Evolutionary conservation across 2,329 filamentous ascomycete species (phyloP).

Genomic region (Penicillium italicum): DNA sequence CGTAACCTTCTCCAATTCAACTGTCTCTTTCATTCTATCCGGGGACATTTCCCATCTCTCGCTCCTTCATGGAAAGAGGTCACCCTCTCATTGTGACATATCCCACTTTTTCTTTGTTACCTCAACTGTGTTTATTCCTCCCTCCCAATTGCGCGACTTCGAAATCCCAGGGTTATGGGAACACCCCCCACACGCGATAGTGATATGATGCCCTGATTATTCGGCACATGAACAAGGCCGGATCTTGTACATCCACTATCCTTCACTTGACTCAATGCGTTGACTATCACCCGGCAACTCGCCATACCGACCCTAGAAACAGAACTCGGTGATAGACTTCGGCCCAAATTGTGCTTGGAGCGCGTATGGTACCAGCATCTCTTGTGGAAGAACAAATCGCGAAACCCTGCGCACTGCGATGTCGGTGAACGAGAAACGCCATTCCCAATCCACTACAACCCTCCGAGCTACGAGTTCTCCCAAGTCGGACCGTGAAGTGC

Average conservation of each 20-base stretch:
- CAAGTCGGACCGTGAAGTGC: slow-evolving; percentile 27
- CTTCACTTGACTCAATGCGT: slow-evolving; percentile 20
- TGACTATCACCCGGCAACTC: slow-evolving; percentile 8
- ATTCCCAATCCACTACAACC: slow-evolving; percentile 27
- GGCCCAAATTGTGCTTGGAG: background rate
- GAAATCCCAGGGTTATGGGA: slow-evolving; percentile 8
- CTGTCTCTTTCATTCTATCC: slow-evolving; percentile 7
- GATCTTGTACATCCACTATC: slow-evolving; percentile 6
- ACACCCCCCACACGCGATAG: slow-evolving; percentile 5
- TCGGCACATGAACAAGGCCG: slow-evolving; percentile 14
- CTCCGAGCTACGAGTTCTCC: slow-evolving; percentile 21
- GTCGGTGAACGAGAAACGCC: slow-evolving; percentile 37
- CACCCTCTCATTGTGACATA: slow-evolving; percentile 6
- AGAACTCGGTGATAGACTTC: background rate
- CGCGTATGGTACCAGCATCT: slow-evolving; percentile 8
- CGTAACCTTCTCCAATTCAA: slow-evolving; percentile 10
- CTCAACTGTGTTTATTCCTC: background rate
- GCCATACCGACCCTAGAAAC: background rate
- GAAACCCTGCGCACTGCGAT: slow-evolving; percentile 35
- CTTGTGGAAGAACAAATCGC: slow-evolving; percentile 15
- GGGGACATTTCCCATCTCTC: slow-evolving; percentile 6
- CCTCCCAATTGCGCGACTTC: background rate
- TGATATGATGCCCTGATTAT: slow-evolving; percentile 19
- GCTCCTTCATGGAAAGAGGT: slow-evolving; percentile 6
- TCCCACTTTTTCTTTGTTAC: slow-evolving; percentile 3